These are phyloP conservation scores for Uronychia setigera DNA, from an alignment of 73 alveolate genomes.

Conservation along the genomic window DNA sequence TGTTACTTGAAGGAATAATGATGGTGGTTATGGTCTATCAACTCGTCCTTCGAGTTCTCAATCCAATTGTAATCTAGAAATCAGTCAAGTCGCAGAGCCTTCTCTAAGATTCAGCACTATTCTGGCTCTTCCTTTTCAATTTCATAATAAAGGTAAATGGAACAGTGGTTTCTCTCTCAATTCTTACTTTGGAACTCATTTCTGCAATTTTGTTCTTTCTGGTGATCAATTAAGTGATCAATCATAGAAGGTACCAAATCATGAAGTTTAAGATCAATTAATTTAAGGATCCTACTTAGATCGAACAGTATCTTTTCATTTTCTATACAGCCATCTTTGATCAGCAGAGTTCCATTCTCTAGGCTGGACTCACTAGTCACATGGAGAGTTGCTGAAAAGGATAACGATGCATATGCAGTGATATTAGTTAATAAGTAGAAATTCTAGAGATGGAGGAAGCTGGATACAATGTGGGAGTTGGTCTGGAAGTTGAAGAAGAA, in stretches of 20 bases:
- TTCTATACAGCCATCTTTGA: background rate
- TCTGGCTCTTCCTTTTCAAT: background rate
- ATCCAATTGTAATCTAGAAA: background rate
- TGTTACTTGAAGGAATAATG: too few species aligned
- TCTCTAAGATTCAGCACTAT: background rate
- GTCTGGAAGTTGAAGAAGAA: background rate
- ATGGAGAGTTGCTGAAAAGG: background rate
- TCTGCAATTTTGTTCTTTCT: background rate
- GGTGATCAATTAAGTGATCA: background rate
- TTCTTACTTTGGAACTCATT: background rate
- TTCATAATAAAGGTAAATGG: background rate
- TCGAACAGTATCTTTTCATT: background rate
- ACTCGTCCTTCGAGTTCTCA: background rate
- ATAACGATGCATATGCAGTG: background rate
- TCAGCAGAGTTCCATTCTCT: background rate
- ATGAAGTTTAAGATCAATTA: background rate
- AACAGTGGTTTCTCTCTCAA: background rate
- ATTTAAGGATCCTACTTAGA: background rate
- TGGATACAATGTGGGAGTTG: background rate
- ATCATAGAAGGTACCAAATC: background rate
- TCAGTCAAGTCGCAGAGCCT: background rate
- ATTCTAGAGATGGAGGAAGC: background rate
- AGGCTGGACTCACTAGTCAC: background rate
- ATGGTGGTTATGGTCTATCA: too few species aligned
- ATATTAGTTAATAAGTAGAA: background rate